Percentiles rank a stretch among this genome's conserved stretches.
Conservation (phyloP, 2,329 filamentous ascomycete genomes). For the Periconia sp. region DNA sequence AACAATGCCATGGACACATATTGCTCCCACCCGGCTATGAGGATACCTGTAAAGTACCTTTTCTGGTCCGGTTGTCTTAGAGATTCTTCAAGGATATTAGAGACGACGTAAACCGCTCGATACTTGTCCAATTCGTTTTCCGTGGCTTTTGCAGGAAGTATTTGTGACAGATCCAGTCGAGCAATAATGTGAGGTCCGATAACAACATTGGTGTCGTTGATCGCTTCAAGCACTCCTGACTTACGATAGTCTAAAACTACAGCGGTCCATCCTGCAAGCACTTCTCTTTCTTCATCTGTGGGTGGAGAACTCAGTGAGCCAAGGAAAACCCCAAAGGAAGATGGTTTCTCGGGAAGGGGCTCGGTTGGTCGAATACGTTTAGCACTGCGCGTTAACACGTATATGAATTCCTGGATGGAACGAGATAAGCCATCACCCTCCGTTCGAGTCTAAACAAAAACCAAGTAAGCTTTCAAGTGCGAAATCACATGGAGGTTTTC, state of each 20-base stretch:
- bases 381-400: slow-evolving; percentile 25
- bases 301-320: slow-evolving; percentile 28
- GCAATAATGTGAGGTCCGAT: slow-evolving; percentile 36
- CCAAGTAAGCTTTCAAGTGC: slow-evolving; percentile 9
- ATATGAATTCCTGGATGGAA: slow-evolving; percentile 33
- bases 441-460: slow-evolving; percentile 12
- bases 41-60: slow-evolving; percentile 36
- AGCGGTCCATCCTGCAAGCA: slow-evolving; percentile 36
- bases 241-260: slow-evolving; percentile 34
- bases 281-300: slow-evolving; percentile 24
- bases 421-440: slow-evolving; percentile 22
- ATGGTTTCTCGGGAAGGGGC: slow-evolving; percentile 25
- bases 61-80: slow-evolving; percentile 23
- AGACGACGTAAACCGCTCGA: slow-evolving; percentile 26
- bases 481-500: neutral
- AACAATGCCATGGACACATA: slow-evolving; percentile 29
- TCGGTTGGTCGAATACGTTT: slow-evolving; percentile 21
- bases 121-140: slow-evolving; percentile 30
- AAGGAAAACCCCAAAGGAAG: slow-evolving; percentile 41
- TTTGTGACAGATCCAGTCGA: slow-evolving; percentile 29
- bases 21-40: slow-evolving; percentile 38
- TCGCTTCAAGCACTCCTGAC: slow-evolving; percentile 32
- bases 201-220: slow-evolving; percentile 24
- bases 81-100: slow-evolving; percentile 24
- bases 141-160: slow-evolving; percentile 21